phyloP scores from a whole-genome alignment of 1,284 basidiomycete species.

The Afroboletus lepidellus region DNA sequence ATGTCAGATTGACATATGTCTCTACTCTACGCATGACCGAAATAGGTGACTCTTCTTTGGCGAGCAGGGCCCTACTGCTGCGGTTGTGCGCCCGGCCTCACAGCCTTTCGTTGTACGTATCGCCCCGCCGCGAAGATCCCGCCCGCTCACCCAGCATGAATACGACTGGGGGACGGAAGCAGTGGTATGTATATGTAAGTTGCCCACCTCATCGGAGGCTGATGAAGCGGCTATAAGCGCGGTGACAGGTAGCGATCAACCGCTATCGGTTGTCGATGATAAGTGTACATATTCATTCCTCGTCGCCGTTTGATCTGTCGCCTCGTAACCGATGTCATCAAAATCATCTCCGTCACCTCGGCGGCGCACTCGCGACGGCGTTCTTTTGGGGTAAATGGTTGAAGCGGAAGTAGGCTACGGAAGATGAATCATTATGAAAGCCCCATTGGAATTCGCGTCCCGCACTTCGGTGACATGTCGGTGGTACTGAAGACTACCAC shows the following conservation, averaged over 20 bases:
- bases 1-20: no score
- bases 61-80: no score
- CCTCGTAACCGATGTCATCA: constrained; percentile 8
- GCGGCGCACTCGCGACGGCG: constrained; percentile 2
- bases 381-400: constrained; percentile 9
- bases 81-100: no score
- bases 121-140: background rate
- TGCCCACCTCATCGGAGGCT: background rate
- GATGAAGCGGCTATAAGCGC: background rate
- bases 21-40: no score
- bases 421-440: constrained; percentile 1
- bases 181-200: background rate
- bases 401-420: constrained; percentile 4
- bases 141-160: background rate
- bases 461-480: background rate
- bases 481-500: background rate
- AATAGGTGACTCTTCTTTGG: no score
- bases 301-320: background rate
- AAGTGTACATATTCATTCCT: no score
- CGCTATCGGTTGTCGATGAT: background rate
- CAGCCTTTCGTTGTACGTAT: background rate
- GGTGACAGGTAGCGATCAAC: background rate
- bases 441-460: background rate
- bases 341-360: background rate
- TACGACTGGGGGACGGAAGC: background rate